A percentile compares a stretch with the other conserved stretches of the same genome.
phyloP scores from a whole-genome alignment of 257 asterid species.

The Salvia rosmarinus region DNA sequence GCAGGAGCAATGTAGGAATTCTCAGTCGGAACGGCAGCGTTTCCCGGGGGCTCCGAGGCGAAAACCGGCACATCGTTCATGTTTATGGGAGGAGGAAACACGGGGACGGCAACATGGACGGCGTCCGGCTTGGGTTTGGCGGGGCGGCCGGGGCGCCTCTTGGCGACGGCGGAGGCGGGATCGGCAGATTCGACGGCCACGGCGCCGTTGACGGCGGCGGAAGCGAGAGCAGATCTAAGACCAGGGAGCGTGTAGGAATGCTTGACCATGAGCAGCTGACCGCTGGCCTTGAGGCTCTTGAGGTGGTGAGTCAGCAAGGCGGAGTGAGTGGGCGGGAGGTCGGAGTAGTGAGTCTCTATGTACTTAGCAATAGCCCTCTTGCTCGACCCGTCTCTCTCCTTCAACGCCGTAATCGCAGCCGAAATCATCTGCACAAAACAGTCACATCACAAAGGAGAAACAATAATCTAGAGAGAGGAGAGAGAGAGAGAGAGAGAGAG shows the following conservation, averaged over 20 bases:
- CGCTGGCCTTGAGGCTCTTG: conserved; percentile 54
- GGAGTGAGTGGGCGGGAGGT: conserved; percentile 58
- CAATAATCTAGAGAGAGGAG: background rate
- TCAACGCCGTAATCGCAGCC: conserved; percentile 62
- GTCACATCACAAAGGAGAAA: background rate
- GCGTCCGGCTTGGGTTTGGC: conserved; percentile 59
- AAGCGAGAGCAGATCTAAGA: conserved; percentile 47
- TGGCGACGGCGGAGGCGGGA: conserved; percentile 37
- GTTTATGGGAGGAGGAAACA: conserved; percentile 35
- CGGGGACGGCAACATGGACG: conserved; percentile 46
- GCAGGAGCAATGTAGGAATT: conserved; percentile 44
- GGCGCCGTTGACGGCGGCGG: conserved; percentile 42
- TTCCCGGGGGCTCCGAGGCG: conserved; percentile 9
- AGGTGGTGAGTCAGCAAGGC: conserved; percentile 57
- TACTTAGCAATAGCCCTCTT: conserved; percentile 64
- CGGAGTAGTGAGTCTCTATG: conserved; percentile 53
- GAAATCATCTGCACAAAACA: conserved; percentile 63
- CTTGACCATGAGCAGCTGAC: conserved; percentile 61
- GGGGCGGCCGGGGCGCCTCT: conserved; percentile 76
- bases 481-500: background rate
- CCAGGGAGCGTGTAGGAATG: conserved; percentile 63
- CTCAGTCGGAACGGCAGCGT: conserved; percentile 33
- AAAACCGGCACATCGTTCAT: conserved; percentile 37
- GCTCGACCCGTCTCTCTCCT: conserved; percentile 76
- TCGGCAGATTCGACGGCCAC: conserved; percentile 27